Evolutionary conservation across 2,329 filamentous ascomycete genomes (phyloP).

Genomic region (Talaromyces sp.): DNA sequence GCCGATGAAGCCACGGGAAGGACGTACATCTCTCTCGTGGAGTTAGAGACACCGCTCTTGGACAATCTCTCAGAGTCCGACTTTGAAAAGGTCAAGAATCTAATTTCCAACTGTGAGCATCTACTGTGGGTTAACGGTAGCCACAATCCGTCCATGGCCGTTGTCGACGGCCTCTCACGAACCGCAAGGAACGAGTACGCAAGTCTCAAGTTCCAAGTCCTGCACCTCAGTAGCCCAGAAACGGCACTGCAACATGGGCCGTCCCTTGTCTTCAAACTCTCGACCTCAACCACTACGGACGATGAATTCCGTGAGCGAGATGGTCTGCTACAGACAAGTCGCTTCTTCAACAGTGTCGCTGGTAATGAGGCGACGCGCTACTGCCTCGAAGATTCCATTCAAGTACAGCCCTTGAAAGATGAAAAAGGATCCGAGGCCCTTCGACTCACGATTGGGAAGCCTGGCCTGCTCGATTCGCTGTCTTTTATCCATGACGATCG

Average conservation of each 20-base stretch:
- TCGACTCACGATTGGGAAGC: constrained; percentile 21
- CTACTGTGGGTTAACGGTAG: neutral
- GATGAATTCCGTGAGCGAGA: neutral
- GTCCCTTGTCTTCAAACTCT: neutral
- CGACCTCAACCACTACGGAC: neutral
- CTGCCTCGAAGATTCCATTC: neutral
- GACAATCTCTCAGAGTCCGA: neutral
- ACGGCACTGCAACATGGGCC: neutral
- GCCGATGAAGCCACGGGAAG: neutral
- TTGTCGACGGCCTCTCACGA: neutral
- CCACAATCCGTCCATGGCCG: neutral
- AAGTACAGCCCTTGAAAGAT: neutral
- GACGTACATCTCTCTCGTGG: neutral
- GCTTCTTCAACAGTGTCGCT: neutral
- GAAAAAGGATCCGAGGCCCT: neutral
- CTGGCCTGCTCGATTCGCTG: constrained; percentile 28
- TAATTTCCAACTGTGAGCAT: neutral
- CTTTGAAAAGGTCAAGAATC: neutral
- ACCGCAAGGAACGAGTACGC: neutral
- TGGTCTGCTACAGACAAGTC: neutral
- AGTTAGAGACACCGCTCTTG: neutral
- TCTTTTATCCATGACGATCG: constrained; percentile 27
- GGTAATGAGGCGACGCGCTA: neutral
- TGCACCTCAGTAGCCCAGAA: neutral
- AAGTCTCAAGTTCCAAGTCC: neutral